Conservation (phyloP, 768 basidiomycete species). For the Trametes sanguinea region DNA sequence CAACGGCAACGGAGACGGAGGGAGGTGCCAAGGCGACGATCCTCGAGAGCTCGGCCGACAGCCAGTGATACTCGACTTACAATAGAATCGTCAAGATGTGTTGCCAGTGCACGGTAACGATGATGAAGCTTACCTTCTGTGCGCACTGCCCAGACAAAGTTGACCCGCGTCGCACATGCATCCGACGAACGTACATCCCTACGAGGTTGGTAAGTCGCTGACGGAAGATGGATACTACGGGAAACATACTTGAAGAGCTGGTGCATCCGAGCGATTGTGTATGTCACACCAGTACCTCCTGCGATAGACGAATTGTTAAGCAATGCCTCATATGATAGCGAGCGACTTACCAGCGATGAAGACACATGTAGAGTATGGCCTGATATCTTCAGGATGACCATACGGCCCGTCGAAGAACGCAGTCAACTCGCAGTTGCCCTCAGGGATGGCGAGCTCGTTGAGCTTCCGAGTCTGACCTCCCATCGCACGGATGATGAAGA, state of each 20-base stretch:
- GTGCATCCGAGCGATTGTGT: constrained; percentile 36
- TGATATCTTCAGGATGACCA: constrained; percentile 37
- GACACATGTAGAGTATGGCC: constrained; percentile 37
- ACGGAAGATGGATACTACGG: no score
- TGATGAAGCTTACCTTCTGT: constrained; percentile 20
- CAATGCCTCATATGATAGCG: no score
- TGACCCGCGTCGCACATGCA: constrained; percentile 22
- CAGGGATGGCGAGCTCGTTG: constrained; percentile 13
- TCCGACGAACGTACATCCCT: background rate
- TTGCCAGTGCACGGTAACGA: background rate
- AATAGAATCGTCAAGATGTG: background rate
- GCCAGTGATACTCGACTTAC: constrained; percentile 28
- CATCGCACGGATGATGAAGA: constrained; percentile 54
- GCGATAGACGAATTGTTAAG: background rate
- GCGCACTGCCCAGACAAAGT: constrained; percentile 35
- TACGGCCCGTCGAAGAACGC: constrained; percentile 45
- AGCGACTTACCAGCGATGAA: constrained; percentile 40
- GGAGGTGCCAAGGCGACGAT: constrained; percentile 16
- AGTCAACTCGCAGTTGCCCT: constrained; percentile 32
- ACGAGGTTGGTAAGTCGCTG: background rate
- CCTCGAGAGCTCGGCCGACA: constrained; percentile 10
- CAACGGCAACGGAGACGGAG: constrained; percentile 20
- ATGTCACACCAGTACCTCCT: constrained; percentile 39
- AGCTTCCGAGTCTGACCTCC: constrained; percentile 50
- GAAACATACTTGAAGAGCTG: constrained; percentile 34